These are phyloP conservation scores for Penicillium egyptiacum DNA, from an alignment of 495 filamentous ascomycete genomes.

Conservation along the genomic window DNA sequence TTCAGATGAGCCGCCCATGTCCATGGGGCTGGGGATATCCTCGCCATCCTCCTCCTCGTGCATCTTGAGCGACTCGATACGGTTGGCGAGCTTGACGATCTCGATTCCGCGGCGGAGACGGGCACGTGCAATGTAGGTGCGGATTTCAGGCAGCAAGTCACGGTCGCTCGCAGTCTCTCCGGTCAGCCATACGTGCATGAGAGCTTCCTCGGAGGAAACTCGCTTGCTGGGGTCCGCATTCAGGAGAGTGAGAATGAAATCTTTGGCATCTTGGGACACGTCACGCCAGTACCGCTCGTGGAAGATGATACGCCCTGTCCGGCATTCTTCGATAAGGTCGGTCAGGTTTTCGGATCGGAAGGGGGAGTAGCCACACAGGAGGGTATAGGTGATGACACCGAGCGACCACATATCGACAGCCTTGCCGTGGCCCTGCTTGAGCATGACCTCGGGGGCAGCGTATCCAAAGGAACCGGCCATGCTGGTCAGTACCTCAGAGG, in stretches of 20 bases:
- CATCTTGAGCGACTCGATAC: slow-evolving; percentile 95
- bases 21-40: slow-evolving; percentile 60
- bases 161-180: slow-evolving; percentile 89
- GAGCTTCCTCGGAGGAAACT: slow-evolving; percentile 76
- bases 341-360: slow-evolving; percentile 93
- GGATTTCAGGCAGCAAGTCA: slow-evolving; percentile 96
- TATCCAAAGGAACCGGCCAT: slow-evolving; percentile 99
- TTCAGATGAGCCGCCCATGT: slow-evolving; percentile 37
- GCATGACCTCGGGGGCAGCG: slow-evolving; percentile 96
- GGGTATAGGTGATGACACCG: slow-evolving; percentile 97
- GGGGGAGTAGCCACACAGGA: slow-evolving; percentile 98
- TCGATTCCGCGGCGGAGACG: slow-evolving; percentile 93
- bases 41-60: slow-evolving; percentile 88
- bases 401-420: slow-evolving; percentile 99
- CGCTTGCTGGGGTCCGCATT: slow-evolving; percentile 76
- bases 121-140: slow-evolving; percentile 86
- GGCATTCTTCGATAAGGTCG: slow-evolving; percentile 95
- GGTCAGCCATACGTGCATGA: slow-evolving; percentile 86
- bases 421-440: slow-evolving; percentile 95
- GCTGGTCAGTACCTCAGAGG: slow-evolving; percentile 88
- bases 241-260: slow-evolving; percentile 83
- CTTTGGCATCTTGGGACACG: slow-evolving; percentile 92
- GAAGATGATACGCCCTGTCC: slow-evolving; percentile 85
- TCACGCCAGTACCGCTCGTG: slow-evolving; percentile 99
- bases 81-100: slow-evolving; percentile 93